Base-by-base conservation (phyloP, 345 rosid genomes). In the Tarenaya hassleriana region DNA sequence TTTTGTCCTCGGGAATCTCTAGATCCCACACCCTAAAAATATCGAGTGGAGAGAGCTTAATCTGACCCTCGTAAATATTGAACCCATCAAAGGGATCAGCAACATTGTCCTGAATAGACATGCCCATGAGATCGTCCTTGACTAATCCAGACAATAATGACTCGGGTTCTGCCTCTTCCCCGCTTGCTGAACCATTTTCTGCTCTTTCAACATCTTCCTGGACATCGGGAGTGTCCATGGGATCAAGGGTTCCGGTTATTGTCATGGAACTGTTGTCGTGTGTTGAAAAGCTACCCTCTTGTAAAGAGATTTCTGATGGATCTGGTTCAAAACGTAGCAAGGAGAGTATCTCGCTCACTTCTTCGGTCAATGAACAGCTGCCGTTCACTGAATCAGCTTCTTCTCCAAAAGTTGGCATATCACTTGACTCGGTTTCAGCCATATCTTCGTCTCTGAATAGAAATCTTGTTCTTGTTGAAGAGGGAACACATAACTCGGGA, bases 21-120 rank as follows among this genome's bases (percentile, higher is more conserved):
- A 86, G 63, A 62, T 83, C 94, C 95, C 95, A 82, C 40, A 80
- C 79, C 72, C 46, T 75, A 62, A 83, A 81, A 19, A 83, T 79
- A 53, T 83, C 83, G 59, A 34, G 56, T 0, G 60, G 45, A 34
- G 41, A 32, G 21, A 34, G 24, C 8, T 52, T 41, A 48, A 24
- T 54, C 5, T 17, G 34, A 3, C 34, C 66, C 47, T 66, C 70
- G 21, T 6, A 7, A 24, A 53, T 46, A 11, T 53, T 35, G 17
- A 16, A 48, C n/a, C 10, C 51, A 1, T 41, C 70, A 14, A 24
- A 24, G 5, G 29, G 29, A 5, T 24, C 29, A 24, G 29, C 5
- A 5, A 8, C 47, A 15, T 16, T 27, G 24, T 64, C 52, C 49
- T 15, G 16, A 8, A 62, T 47, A 10, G 64, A 40, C 12, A 67